These are phyloP conservation scores for Mrakia blollopis DNA, from an alignment of 768 basidiomycete species.

Conservation along the genomic window DNA sequence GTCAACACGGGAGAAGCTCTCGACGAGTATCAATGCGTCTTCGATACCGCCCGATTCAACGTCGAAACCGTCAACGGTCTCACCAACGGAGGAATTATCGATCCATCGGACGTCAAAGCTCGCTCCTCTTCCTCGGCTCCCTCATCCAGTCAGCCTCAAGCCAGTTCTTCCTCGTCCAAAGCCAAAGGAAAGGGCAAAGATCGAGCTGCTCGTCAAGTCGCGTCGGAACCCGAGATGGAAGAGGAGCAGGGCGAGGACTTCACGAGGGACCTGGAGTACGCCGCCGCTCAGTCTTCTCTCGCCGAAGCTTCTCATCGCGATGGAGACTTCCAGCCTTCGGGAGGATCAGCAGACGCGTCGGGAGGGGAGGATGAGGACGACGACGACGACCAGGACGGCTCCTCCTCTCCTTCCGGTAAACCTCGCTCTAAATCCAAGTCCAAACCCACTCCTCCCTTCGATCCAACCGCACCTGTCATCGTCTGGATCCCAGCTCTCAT, in stretches of 20 bases:
- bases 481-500: slow-evolving; percentile 11
- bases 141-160: background rate
- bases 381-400: background rate
- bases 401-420: background rate
- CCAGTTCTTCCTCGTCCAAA: background rate
- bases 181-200: background rate
- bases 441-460: background rate
- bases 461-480: background rate
- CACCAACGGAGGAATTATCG: slow-evolving; percentile 9
- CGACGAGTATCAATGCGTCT: slow-evolving; percentile 2
- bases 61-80: background rate
- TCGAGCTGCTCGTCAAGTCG: background rate
- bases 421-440: background rate
- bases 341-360: background rate
- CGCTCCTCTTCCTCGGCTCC: background rate
- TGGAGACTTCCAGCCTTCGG: background rate
- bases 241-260: slow-evolving; percentile 13
- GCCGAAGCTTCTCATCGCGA: background rate
- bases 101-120: background rate
- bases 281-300: background rate
- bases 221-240: background rate
- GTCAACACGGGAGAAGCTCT: background rate
- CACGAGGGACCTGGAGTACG: background rate
- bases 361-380: background rate
- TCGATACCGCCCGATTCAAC: slow-evolving; percentile 1